A percentile compares a stretch with the other conserved stretches of the same genome.
phyloP scores from a whole-genome alignment of 768 basidiomycete genomes.

The Auricularia sp. region DNA sequence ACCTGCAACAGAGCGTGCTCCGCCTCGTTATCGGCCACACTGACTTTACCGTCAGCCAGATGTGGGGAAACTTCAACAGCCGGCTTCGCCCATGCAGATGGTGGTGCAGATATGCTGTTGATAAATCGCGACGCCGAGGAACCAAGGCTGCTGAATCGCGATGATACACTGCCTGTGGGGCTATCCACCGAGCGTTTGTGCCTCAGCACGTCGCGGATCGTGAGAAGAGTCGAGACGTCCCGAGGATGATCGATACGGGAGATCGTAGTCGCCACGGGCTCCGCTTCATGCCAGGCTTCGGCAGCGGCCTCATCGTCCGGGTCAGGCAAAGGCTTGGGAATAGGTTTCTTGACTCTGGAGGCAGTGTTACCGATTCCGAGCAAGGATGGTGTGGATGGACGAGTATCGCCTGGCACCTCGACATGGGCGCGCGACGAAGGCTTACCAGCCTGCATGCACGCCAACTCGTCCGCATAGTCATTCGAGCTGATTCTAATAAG shows the following conservation, averaged over 20 bases:
- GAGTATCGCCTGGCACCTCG: slow-evolving; percentile 3
- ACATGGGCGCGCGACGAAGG: slow-evolving; percentile 1
- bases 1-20: slow-evolving; percentile 35
- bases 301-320: slow-evolving; percentile 43
- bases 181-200: slow-evolving; percentile 37
- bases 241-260: slow-evolving; percentile 38
- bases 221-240: slow-evolving; percentile 47
- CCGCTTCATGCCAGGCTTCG: slow-evolving; percentile 50
- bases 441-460: slow-evolving; percentile 16
- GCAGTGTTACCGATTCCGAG: slow-evolving; percentile 12
- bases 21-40: slow-evolving; percentile 21
- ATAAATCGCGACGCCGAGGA: slow-evolving; percentile 16
- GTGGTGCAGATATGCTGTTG: slow-evolving; percentile 17
- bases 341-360: slow-evolving; percentile 17
- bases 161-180: slow-evolving; percentile 1
- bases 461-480: slow-evolving; percentile 44
- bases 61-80: slow-evolving; percentile 45
- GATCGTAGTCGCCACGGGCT: slow-evolving; percentile 49
- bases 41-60: slow-evolving; percentile 42
- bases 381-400: slow-evolving; percentile 6
- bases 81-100: slow-evolving; percentile 46
- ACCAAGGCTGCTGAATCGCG: slow-evolving; percentile 8
- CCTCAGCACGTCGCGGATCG: slow-evolving; percentile 53
- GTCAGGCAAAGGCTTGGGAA: slow-evolving; percentile 35
- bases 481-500: slow-evolving; percentile 33